Base-by-base conservation (phyloP, 2,329 filamentous ascomycete genomes). In the Helicocarpus griseus region DNA sequence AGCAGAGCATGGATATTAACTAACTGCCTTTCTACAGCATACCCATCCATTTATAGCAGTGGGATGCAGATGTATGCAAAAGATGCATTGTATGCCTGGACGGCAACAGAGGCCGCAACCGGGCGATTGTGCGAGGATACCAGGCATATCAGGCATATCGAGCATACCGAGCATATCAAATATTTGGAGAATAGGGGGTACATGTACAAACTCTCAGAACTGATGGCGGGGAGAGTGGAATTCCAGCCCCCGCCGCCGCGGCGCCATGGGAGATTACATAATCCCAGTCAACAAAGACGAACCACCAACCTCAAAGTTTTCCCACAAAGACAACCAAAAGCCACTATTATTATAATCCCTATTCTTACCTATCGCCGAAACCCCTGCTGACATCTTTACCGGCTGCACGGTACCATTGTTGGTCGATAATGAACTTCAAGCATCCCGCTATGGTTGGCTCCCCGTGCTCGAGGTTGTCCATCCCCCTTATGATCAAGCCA, bases 311-410 rank as follows among this genome's bases (percentile, higher is more conserved):
- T 46, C 43, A 17, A 47, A 36, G 13, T 6, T 24, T 36, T 47
- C 31, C 7, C 31, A 47, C 45, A 47, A 47, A 47, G 45, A 36
- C 45, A 29, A n/a, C 29, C 21, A 36, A 36, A 47, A 47, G 31
- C n/a, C 31, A 19, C 45, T 47, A 35, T 36, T 47, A 35, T 24
- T 47, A 45, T 45, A 31, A 29, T 45, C 31, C 26, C n/a, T 31
- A 26, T 47, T 36, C 45, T 26, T 47, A 24, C 31, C 31, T 47
- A 47, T 47, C 13, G 29, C 44, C 28, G 11, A 29, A 19, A 22
- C 8, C 13, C 28, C 45, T 17, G 22, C 21, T 47, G 44, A 47
- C 45, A 47, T 36, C 31, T 14, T 19, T 36, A 47, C 31, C 44
- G 21, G 19, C 31, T 11, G 13, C 19, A 7, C 21, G 45, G 45